Base-by-base conservation (phyloP, 2,329 filamentous ascomycete genomes). In the Fusarium gaditjirri region DNA sequence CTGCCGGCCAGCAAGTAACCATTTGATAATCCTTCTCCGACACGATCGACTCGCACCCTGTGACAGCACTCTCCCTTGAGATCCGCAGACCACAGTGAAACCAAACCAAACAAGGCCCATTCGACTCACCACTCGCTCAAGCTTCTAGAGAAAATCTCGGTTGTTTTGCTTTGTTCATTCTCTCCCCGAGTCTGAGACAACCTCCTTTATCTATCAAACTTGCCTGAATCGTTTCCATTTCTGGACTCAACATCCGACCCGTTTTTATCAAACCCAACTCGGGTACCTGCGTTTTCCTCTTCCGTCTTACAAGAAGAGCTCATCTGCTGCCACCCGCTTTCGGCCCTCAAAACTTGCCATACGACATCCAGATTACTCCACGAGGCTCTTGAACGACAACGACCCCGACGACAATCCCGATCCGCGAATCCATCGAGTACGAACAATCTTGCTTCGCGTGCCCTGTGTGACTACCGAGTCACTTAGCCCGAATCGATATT, bases 181-280 rank as follows among this genome's bases (percentile, higher is more conserved):
- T 69, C 57, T 65, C 71, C 52, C 54, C 68, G 56, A 75, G 61
- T 72, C 72, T 76, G 70, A 77, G 75, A 77, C 75, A 76, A 55
- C 46, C 74, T 72, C 69, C 67, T 75, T 73, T 70, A 65, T 50
- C 65, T 59, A 57, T 41, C 61, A 67, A 54, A 58, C 65, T 65
- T 74, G 64, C 60, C 75, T 74, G 54, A 43, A 62, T 68, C 62
- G 38, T 65, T 74, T 74, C 70, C 70, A 58, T 50, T 68, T 73
- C 65, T 68, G 68, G 66, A 54, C 47, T 65, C 43, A 43, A 60
- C 57, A 59, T 49, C 55, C 63, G 68, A 69, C 61, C 65, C 60
- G 65, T 69, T 69, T 55, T 72, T 43, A 38, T 61, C 61, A 58
- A 39, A 61, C 39, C 46, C 57, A 44, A 47, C 39, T 44, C 67